Conservation (phyloP, 495 filamentous ascomycete genomes). For the Annulohypoxylon stygium region DNA sequence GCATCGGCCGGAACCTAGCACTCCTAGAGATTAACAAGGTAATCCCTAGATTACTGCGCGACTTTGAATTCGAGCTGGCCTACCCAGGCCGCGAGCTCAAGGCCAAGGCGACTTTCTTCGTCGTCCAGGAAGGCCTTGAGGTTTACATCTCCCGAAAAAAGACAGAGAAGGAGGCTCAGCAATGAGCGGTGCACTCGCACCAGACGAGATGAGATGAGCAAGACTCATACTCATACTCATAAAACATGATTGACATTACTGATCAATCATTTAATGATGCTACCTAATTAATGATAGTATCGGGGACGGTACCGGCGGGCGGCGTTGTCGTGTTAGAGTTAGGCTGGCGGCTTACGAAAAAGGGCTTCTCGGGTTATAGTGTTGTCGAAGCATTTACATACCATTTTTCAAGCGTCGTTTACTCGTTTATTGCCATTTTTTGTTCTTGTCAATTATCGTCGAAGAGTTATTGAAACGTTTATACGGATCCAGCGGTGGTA, state of each 20-base stretch:
- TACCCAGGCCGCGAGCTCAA: constrained; percentile 59
- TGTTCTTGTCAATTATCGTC: neutral
- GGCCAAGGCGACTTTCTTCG: constrained; percentile 67
- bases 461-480: constrained; percentile 10
- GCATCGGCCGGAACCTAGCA: constrained; percentile 68
- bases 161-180: constrained; percentile 30
- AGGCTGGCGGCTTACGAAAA: constrained; percentile 37
- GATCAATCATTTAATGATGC: constrained; percentile 25
- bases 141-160: constrained; percentile 54
- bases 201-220: neutral
- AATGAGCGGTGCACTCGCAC: neutral
- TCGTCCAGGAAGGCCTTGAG: constrained; percentile 64
- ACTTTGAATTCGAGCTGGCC: constrained; percentile 65
- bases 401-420: constrained; percentile 25
- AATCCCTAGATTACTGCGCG: constrained; percentile 61
- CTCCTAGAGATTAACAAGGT: constrained; percentile 71
- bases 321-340: constrained; percentile 41
- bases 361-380: neutral
- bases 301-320: constrained; percentile 41
- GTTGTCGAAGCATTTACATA: constrained; percentile 31
- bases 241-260: neutral
- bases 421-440: constrained; percentile 2
- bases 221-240: neutral
- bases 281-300: constrained; percentile 39
- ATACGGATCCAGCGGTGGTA: neutral